These are phyloP conservation scores for Lentinula sp. DNA, from an alignment of 768 basidiomycete genomes.

Conservation along the genomic window DNA sequence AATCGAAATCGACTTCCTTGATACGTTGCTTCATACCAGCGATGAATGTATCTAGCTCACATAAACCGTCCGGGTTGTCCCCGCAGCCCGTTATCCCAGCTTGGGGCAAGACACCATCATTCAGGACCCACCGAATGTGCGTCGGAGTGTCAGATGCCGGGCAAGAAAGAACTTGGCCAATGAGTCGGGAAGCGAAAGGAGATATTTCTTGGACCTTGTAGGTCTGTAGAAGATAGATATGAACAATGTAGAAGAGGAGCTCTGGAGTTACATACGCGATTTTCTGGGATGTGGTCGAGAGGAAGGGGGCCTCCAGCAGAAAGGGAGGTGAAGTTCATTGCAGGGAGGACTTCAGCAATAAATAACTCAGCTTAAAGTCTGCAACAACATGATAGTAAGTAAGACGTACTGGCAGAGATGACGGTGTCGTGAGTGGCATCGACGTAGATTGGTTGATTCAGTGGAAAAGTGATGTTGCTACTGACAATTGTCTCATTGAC, in stretches of 20 bases:
- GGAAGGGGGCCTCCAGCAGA: conserved; percentile 59
- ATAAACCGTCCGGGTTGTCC: conserved; percentile 51
- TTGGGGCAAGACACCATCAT: conserved; percentile 69
- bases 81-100: conserved; percentile 60
- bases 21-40: conserved; percentile 50
- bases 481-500: conserved; percentile 65
- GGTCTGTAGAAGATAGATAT: conserved; percentile 30
- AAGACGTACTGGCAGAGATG: conserved; percentile 48
- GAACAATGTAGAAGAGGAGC: conserved; percentile 9
- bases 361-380: not conserved
- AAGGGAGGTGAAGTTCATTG: conserved; percentile 66
- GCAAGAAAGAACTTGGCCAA: conserved; percentile 44
- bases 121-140: conserved; percentile 66
- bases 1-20: conserved; percentile 51
- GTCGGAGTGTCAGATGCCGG: conserved; percentile 17
- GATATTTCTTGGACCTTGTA: conserved; percentile 24
- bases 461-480: conserved; percentile 46
- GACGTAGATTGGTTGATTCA: conserved; percentile 57
- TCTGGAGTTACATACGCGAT: conserved; percentile 48
- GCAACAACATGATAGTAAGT: not conserved
- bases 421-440: conserved; percentile 76
- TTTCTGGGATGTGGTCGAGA: conserved; percentile 47
- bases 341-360: conserved; percentile 47
- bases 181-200: conserved; percentile 29
- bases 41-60: conserved; percentile 55